Evolutionary conservation across 768 basidiomycete genomes (phyloP).

Genomic region (Boletus vinaceobasis): DNA sequence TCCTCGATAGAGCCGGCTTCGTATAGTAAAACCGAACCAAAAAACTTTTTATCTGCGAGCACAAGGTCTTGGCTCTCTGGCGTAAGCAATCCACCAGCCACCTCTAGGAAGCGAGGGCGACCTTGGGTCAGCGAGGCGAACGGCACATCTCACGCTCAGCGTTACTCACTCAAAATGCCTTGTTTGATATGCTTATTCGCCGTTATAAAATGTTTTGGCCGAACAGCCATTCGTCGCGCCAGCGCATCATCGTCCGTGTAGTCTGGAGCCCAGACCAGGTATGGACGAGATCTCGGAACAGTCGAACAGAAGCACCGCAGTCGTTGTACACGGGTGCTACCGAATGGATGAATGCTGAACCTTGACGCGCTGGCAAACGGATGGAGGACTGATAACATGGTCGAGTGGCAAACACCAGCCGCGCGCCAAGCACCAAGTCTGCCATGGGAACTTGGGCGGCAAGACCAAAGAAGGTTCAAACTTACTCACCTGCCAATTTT

Average conservation of each 20-base stretch:
- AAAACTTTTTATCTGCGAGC: constrained; percentile 49
- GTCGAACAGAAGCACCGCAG: constrained; percentile 14
- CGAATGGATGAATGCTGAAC: background rate
- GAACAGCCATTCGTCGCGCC: constrained; percentile 53
- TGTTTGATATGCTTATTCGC: constrained; percentile 40
- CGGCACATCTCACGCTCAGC: constrained; percentile 5
- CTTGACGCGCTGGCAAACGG: background rate
- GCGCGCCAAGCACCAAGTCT: background rate
- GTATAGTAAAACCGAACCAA: constrained; percentile 56
- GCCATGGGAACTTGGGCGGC: background rate
- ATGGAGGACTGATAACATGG: background rate
- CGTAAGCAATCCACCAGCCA: constrained; percentile 56
- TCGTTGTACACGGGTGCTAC: background rate
- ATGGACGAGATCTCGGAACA: constrained; percentile 8
- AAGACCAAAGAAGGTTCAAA: constrained; percentile 4
- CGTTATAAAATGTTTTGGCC: constrained; percentile 47
- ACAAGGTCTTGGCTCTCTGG: constrained; percentile 53
- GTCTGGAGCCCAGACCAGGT: constrained; percentile 65
- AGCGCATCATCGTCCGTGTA: constrained; percentile 56
- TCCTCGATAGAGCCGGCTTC: constrained; percentile 52
- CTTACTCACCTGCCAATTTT: constrained; percentile 4
- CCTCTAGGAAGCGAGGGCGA: constrained; percentile 28
- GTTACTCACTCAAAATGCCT: constrained; percentile 49
- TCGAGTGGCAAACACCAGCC: background rate
- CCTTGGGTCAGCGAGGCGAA: background rate